Evolutionary conservation across 148 eudicot genomes (phyloP).

Genomic region (Rhododendron simsii): DNA sequence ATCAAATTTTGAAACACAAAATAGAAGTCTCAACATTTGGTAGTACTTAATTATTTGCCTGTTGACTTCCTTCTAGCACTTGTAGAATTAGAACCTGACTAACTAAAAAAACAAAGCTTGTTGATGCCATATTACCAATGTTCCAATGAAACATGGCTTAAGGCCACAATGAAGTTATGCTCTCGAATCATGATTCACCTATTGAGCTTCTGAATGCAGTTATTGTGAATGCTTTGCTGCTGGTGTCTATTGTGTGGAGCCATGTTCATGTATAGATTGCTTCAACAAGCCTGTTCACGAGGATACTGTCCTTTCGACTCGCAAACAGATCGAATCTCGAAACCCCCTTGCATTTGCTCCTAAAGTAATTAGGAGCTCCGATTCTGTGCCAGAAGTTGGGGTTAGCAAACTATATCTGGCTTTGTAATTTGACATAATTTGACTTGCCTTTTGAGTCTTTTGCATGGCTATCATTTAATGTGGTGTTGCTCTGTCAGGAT

Average conservation of each 20-base stretch:
- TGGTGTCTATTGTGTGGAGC: constrained; percentile 96
- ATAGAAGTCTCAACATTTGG: neutral
- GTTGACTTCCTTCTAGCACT: neutral
- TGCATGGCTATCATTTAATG: neutral
- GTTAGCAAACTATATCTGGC: constrained; percentile 26
- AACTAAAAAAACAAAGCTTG: neutral
- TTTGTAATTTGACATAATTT: constrained; percentile 2
- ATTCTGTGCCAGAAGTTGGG: constrained; percentile 50
- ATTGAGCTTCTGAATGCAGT: constrained; percentile 38
- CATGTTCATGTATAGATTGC: constrained; percentile 92
- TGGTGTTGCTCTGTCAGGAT: constrained; percentile 46
- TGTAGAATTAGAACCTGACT: neutral
- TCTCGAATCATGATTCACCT: constrained; percentile 8
- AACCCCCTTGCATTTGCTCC: constrained; percentile 99
- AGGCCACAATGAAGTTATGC: neutral
- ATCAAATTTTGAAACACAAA: neutral
- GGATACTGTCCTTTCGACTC: constrained; percentile 85
- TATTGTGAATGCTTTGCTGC: constrained; percentile 99
- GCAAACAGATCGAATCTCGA: constrained; percentile 95
- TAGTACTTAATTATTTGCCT: neutral
- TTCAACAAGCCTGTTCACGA: constrained; percentile 95
- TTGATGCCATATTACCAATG: neutral
- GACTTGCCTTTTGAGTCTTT: neutral
- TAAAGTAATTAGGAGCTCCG: constrained; percentile 73
- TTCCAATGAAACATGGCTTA: neutral